Percentiles rank a stretch among this genome's conserved stretches.
These are phyloP conservation scores for Hibiscus syriacus DNA, from an alignment of 345 rosid species.

Conservation along the genomic window DNA sequence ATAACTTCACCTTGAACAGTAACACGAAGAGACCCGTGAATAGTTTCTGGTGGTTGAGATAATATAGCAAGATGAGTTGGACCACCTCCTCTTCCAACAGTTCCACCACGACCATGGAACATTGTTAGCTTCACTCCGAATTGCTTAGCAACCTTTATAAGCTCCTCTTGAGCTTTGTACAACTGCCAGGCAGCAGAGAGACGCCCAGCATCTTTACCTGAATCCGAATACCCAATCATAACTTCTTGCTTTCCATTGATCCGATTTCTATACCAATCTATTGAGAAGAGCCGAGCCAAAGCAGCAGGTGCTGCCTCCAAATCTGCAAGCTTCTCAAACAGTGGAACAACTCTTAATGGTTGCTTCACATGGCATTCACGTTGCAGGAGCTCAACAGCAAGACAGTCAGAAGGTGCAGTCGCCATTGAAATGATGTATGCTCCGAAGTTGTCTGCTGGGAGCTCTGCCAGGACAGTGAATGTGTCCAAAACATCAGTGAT, in stretches of 20 bases:
- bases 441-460: conserved; percentile 78
- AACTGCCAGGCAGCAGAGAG: conserved; percentile 97
- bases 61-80: conserved; percentile 97
- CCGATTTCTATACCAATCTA: conserved; percentile 85
- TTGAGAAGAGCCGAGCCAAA: conserved; percentile 78
- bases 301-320: conserved; percentile 98
- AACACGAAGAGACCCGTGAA: conserved; percentile 87
- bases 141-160: conserved; percentile 76
- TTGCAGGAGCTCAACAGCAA: conserved; percentile 91
- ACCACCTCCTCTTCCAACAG: conserved; percentile 99
- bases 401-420: conserved; percentile 86
- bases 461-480: conserved; percentile 75
- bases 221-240: conserved; percentile 98
- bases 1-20: conserved; percentile 98
- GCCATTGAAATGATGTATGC: conserved; percentile 99
- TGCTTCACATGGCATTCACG: conserved; percentile 87
- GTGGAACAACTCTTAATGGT: conserved; percentile 93
- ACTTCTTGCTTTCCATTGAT: conserved; percentile 97
- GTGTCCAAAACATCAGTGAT: conserved; percentile 84
- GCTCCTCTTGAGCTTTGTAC: conserved; percentile 97
- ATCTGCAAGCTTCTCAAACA: conserved; percentile 97
- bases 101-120: conserved; percentile 99
- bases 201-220: conserved; percentile 98
- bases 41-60: conserved; percentile 98
- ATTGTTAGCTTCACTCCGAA: conserved; percentile 86